Percentiles rank a stretch among this genome's conserved stretches.
Conservation (phyloP, 2,329 filamentous ascomycete species). For the Microcyclospora tardicrescens region DNA sequence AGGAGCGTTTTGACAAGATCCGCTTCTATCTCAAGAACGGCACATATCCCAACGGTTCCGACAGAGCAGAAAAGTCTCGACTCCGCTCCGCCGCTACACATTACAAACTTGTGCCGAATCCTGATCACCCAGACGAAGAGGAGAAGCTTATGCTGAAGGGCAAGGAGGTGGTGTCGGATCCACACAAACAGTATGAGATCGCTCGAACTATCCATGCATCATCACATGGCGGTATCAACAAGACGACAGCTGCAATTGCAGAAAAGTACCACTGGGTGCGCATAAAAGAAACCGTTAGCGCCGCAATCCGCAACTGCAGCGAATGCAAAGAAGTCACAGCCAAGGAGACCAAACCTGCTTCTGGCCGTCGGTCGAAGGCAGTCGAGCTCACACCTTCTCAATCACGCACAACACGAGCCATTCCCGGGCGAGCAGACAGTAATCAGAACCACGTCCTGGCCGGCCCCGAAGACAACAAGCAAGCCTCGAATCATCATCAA, state of each 20-base stretch:
- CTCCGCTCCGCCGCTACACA: slow-evolving; percentile 87
- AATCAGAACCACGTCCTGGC: not conserved
- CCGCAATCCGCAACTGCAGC: slow-evolving; percentile 81
- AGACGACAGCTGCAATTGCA: slow-evolving; percentile 87
- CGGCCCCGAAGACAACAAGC: not conserved
- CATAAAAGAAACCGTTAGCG: slow-evolving; percentile 93
- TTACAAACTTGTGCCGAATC: slow-evolving; percentile 59
- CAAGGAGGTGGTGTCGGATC: slow-evolving; percentile 91
- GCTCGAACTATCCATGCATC: slow-evolving; percentile 61
- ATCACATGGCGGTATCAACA: slow-evolving; percentile 90
- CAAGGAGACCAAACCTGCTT: slow-evolving; percentile 2
- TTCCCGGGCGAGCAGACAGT: not conserved
- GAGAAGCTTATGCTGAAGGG: slow-evolving; percentile 93
- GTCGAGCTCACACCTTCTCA: not conserved
- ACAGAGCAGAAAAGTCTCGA: slow-evolving; percentile 89
- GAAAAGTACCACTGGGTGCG: slow-evolving; percentile 95
- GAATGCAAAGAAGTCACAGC: slow-evolving; percentile 69
- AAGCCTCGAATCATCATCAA: slow-evolving; percentile 15
- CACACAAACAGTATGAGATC: slow-evolving; percentile 80
- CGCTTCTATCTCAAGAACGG: slow-evolving; percentile 91
- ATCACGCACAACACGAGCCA: not conserved
- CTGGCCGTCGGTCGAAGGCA: not conserved
- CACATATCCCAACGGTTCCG: slow-evolving; percentile 84
- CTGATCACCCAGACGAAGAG: slow-evolving; percentile 33
- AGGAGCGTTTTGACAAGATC: slow-evolving; percentile 98